These are phyloP conservation scores for Saturnispora gosingensis DNA, from an alignment of 805 yeast species.

Conservation along the genomic window DNA sequence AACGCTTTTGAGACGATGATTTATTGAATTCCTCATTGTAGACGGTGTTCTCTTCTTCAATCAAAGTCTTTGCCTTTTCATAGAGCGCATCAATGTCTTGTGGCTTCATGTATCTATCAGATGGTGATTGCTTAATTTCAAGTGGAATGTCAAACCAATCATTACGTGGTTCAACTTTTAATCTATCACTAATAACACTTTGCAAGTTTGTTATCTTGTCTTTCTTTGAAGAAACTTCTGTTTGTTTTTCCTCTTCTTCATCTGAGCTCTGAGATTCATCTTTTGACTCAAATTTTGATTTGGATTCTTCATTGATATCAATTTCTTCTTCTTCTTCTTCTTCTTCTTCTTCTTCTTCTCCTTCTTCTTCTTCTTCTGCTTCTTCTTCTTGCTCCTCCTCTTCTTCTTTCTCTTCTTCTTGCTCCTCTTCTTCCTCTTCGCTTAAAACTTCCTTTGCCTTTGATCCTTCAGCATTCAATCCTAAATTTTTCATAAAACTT, in stretches of 20 bases:
- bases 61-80: conserved; percentile 54
- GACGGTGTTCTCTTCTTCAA: conserved; percentile 60
- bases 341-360: conserved; percentile 26
- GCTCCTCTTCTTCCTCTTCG: conserved; percentile 31
- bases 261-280: conserved; percentile 14
- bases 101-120: conserved; percentile 33
- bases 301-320: conserved; percentile 22
- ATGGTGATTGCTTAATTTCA: conserved; percentile 20
- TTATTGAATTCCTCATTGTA: conserved; percentile 69
- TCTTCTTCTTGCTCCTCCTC: conserved; percentile 30
- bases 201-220: conserved; percentile 29
- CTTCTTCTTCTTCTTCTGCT: conserved; percentile 22
- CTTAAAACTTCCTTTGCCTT: conserved; percentile 26
- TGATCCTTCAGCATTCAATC: conserved; percentile 38
- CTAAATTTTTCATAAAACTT: conserved; percentile 57
- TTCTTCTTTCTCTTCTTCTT: conserved; percentile 30
- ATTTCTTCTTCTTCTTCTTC: conserved; percentile 22
- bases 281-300: conserved; percentile 28
- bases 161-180: conserved; percentile 49
- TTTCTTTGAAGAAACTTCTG: conserved; percentile 22
- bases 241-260: conserved; percentile 25
- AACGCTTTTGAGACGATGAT: conserved; percentile 74
- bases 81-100: conserved; percentile 52
- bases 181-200: conserved; percentile 46
- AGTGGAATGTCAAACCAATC: conserved; percentile 70